phyloP scores from a whole-genome alignment of 768 basidiomycete genomes.

The Amanita muscaria region DNA sequence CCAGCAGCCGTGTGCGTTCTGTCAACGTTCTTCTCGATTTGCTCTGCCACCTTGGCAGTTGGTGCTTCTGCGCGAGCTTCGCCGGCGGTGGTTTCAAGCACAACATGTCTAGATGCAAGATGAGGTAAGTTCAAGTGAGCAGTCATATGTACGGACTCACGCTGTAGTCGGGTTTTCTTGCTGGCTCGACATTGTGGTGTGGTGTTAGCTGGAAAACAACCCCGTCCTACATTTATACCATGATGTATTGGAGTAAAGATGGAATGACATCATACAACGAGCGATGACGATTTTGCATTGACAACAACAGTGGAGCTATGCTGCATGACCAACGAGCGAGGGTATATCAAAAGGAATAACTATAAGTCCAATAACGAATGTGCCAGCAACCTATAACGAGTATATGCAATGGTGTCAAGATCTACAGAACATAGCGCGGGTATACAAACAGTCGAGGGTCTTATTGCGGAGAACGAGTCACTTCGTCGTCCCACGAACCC shows the following conservation, averaged over 20 bases:
- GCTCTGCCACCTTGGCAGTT: conserved; percentile 27
- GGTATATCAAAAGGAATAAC: too few species aligned
- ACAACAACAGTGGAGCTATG: background rate
- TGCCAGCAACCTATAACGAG: too few species aligned
- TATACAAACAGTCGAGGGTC: background rate
- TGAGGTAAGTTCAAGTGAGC: background rate
- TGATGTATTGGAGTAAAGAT: background rate
- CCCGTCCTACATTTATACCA: background rate
- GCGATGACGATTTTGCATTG: background rate
- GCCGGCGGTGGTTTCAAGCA: conserved; percentile 47
- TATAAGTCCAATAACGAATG: conserved; percentile 1
- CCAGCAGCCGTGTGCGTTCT: conserved; percentile 30
- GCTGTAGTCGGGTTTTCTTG: background rate
- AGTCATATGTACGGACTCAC: background rate
- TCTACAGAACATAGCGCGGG: too few species aligned
- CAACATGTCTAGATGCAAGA: conserved; percentile 20
- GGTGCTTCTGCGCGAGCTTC: conserved; percentile 41
- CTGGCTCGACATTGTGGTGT: background rate
- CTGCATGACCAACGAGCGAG: background rate
- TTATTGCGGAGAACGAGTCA: conserved; percentile 11
- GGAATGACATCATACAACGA: background rate
- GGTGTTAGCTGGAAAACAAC: background rate
- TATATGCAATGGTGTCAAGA: too few species aligned
- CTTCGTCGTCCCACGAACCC: conserved; percentile 61
- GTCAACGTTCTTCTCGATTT: conserved; percentile 35